phyloP scores from a whole-genome alignment of 169 alveolate species.

The Babesia caballi region DNA sequence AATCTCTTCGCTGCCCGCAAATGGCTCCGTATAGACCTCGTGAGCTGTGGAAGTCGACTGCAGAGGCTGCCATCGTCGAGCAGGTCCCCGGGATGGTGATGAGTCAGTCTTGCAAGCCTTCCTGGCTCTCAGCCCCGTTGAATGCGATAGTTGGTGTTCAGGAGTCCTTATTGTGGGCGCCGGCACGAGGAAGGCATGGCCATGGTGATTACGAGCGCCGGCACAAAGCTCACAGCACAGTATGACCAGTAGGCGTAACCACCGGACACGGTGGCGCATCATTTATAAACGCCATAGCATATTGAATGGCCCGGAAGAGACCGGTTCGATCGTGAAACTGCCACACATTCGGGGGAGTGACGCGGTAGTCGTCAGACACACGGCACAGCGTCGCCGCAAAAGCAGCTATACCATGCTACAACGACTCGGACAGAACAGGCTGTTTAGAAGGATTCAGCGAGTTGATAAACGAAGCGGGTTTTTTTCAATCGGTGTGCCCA shows the following conservation, averaged over 20 bases:
- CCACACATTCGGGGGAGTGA: not conserved
- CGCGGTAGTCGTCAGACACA: not conserved
- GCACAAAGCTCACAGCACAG: not conserved
- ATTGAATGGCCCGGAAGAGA: too few relatives aligned
- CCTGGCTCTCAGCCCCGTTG: not conserved
- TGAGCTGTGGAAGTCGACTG: too few relatives aligned
- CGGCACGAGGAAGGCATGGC: constrained; percentile 23
- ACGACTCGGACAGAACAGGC: not conserved
- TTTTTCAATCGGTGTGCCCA: constrained; percentile 57
- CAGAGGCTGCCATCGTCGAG: too few relatives aligned
- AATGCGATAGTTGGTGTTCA: not conserved
- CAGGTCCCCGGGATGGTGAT: too few relatives aligned
- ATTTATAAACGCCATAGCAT: not conserved
- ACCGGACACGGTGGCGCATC: constrained; percentile 1
- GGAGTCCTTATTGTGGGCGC: too few relatives aligned
- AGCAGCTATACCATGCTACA: not conserved
- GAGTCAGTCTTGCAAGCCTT: not conserved
- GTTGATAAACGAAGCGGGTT: constrained; percentile 62
- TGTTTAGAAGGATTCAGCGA: constrained; percentile 15
- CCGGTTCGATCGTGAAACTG: not conserved
- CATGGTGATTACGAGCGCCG: not conserved
- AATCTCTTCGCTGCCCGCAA: constrained; percentile 35
- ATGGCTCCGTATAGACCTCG: constrained; percentile 13
- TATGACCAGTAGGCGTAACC: not conserved
- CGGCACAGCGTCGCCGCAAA: not conserved